Evolutionary conservation across 2,329 filamentous ascomycete genomes (phyloP), one percentile per base, ranked within the genome.

Genomic region (Cytospora chrysosperma): DNA sequence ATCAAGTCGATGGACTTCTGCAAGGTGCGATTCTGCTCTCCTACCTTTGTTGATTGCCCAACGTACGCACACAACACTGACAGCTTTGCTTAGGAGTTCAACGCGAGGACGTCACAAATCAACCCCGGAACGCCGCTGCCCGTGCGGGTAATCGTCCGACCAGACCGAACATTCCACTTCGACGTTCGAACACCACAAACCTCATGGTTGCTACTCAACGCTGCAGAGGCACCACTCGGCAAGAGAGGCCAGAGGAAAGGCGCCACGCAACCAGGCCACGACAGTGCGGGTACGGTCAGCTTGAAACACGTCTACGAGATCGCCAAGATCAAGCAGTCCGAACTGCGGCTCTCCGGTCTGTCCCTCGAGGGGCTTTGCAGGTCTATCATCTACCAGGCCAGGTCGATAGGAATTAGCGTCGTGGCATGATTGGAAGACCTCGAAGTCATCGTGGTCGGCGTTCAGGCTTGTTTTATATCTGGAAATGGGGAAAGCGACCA

Each of bases 1-100:
- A 91, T 99, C 67, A 99, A 99, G 82, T 96, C 91, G 64, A 99
- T 99, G 89, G 95, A 99, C 79, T 99, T 98, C 77, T 98, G 95
- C 87, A 98, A 98, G 85, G 94, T 96, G 54, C 57, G 37, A 52
- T 17, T 43, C 30, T 12, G 75, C 63, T 74, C 30, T 43, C n/a
- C 9, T 24, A 47, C 4, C 61, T 47, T 55, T 52, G 34, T 10
- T 26, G 59, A 19, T 19, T 26, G 30, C 55, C 30, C 28, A 49
- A 40, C 47, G 24, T 21, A 49, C n/a, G n/a, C n/a, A n/a, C n/a
- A n/a, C n/a, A n/a, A n/a, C 52, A 65, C 67, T 68, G 63, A 67
- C 69, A 55, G 61, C 61, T 47, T 67, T 15, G 34, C 30, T 37
- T 70, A 98, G 94, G 95, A 98, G 78, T 98, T 98, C 85, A 98